Base-by-base conservation (phyloP, 75 land plant genomes). In the Isoetes taiwanensis region DNA sequence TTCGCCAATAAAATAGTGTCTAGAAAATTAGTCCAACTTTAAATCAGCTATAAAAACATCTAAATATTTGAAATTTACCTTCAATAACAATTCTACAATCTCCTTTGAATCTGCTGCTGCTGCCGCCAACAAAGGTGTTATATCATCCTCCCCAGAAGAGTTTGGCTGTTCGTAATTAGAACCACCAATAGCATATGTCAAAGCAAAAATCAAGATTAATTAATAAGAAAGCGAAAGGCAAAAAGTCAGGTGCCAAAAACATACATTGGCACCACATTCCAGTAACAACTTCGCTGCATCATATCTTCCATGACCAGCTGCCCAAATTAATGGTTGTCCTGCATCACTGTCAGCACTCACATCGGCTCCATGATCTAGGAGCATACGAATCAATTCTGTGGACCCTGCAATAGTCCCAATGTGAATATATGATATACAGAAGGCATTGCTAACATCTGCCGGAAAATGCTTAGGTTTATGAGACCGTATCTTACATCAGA, bases 291-390 rank as follows among this genome's bases (percentile, higher is more conserved):
- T 76, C 41, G 78, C 96, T 27, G 93, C 86, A 20, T 82, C 75
- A 12, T 41, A 55, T 58, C 77, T 81, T 1, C 61, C 84, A 78
- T 88, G 86, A 48, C 99, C 99, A 37, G 99, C 86, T 58, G 99
- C 99, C 99, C 99, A 94, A 34, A 94, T 67, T 29, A 88, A 57
- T 11, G 99, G 96, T 25, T 86, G 67, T n/a, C 99, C 99, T 54
- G 99, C 78, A 78, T 81, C 84, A 75, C 99, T 88, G 64, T 82
- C 67, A 52, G 73, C 64, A 63, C 88, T 80, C 56, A 82, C 77
- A 65, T 78, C 72, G 55, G 69, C 72, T 23, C 78, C 99, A 58
- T 72, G 82, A 8, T 80, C 70, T 3, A 94, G 64, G 32, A 94
- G 61, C 21, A 76, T 43, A 12, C 46, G 68, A 29, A 94, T 63